Evolutionary conservation across 208 protist genomes (phyloP).

Genomic region (Acanthamoeba lenticulata): DNA sequence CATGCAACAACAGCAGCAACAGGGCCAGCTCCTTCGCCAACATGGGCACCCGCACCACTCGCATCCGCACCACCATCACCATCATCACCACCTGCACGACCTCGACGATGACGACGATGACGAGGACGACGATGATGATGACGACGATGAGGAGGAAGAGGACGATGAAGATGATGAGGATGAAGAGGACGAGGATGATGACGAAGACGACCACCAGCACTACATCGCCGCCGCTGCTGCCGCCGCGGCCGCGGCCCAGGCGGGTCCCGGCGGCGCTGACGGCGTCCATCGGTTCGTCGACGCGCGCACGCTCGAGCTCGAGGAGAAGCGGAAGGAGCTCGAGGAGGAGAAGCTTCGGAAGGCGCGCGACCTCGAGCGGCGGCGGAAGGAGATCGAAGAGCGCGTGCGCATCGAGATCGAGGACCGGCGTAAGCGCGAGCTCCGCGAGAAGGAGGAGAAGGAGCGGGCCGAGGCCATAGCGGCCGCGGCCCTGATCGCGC

Average conservation of each 20-base stretch:
- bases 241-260: too few species aligned
- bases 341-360: background rate
- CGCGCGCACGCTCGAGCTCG: background rate
- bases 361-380: background rate
- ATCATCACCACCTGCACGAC: background rate
- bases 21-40: background rate
- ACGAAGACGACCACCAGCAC: background rate
- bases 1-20: background rate
- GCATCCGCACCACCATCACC: background rate
- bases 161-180: background rate
- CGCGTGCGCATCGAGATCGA: constrained; percentile 17
- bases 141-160: background rate
- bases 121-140: background rate
- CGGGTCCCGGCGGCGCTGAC: too few species aligned
- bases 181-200: background rate
- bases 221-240: too few species aligned
- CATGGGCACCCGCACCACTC: background rate
- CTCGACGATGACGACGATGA: background rate
- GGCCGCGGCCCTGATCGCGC: background rate
- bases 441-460: background rate
- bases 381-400: constrained; percentile 1
- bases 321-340: background rate
- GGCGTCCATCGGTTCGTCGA: background rate
- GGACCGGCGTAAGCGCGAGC: background rate
- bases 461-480: background rate